Percentiles rank a stretch among this genome's conserved stretches.
Evolutionary conservation across 495 filamentous ascomycete genomes (phyloP).

Genomic region (Trichocladium uniseriatum): DNA sequence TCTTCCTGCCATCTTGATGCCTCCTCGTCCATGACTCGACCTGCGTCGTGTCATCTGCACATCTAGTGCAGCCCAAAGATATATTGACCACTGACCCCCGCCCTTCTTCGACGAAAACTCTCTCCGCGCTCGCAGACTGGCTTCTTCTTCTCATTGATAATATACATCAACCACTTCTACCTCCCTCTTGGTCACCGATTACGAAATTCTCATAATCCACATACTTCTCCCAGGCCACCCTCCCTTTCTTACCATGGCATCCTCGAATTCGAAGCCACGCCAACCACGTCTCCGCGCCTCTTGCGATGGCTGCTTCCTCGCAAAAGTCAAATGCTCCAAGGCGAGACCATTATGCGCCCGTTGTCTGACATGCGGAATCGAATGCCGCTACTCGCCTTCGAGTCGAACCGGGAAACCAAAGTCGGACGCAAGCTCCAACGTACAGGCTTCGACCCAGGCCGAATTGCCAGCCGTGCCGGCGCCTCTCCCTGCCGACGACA

Average conservation of each 20-base stretch:
- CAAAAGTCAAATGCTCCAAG: constrained; percentile 49
- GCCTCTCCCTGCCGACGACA: constrained; percentile 22
- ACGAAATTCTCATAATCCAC: too few relatives aligned
- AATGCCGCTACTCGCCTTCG: constrained; percentile 44
- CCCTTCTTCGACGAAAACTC: too few relatives aligned
- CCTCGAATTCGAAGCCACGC: constrained; percentile 22
- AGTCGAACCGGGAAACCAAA: constrained; percentile 39
- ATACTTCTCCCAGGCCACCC: neutral
- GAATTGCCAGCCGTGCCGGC: neutral
- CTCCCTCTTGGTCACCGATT: too few relatives aligned
- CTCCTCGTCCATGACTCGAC: too few relatives aligned
- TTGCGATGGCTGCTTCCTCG: constrained; percentile 47
- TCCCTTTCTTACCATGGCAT: constrained; percentile 5
- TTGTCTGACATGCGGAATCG: constrained; percentile 38
- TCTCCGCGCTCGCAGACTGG: too few relatives aligned
- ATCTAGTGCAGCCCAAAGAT: too few relatives aligned
- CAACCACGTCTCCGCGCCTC: constrained; percentile 40
- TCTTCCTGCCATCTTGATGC: too few relatives aligned
- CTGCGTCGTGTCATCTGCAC: too few relatives aligned
- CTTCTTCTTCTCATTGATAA: too few relatives aligned
- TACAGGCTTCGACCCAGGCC: constrained; percentile 11
- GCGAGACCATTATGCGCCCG: constrained; percentile 40
- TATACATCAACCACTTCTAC: too few relatives aligned
- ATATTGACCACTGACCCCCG: too few relatives aligned
- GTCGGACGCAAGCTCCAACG: constrained; percentile 26